Evolutionary conservation across 106 monocot species (phyloP), one percentile per base, ranked within the genome.

Genomic region (Posidonia australis): DNA sequence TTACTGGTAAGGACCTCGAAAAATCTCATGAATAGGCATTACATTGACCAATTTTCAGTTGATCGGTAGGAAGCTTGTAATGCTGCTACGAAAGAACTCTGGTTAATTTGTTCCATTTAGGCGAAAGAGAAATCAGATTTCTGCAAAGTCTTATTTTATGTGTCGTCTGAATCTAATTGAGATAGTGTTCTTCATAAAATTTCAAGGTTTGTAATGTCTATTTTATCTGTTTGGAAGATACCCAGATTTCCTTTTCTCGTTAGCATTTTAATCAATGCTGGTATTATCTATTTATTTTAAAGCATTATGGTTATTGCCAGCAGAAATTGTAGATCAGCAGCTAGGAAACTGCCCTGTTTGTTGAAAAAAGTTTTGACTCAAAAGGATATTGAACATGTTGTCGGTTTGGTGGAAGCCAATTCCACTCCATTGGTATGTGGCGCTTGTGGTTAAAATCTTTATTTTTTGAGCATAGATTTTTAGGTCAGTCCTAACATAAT

Each of bases 311-410:
- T 49, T 14, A 31, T 27, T 5, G 25, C 24, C 30, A 17, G 58
- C 58, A 58, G 58, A 25, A 10, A 28, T 1, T 22, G 32, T 55
- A 70, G 74, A 71, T 67, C 67, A 68, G 51, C 75, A 60, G 7
- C 66, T 72, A 30, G 85, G 70, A 75, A 82, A 75, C 48, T 98
- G 96, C 47, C 90, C 96, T 60, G 82, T 90, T 67, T 98, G 96
- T 66, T 80, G 90, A 21, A 86, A 84, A 70, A 62, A 64, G 46
- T n/a, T 90, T 98, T 58, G 76, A 81, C 42, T 82, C 66, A n/a
- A 41, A 87, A 82, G 54, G 96, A 98, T 79, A 79, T 98, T 63
- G 78, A 87, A 56, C 96, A 98, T 80, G 85, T 90, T 66, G 52
- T 70, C 64, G 49, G 79, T 75, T 83, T 83, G 70, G 26, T 81